Evolutionary conservation across 2,329 filamentous ascomycete species (phyloP).

Genomic region (Sarocladiaceae sp.): DNA sequence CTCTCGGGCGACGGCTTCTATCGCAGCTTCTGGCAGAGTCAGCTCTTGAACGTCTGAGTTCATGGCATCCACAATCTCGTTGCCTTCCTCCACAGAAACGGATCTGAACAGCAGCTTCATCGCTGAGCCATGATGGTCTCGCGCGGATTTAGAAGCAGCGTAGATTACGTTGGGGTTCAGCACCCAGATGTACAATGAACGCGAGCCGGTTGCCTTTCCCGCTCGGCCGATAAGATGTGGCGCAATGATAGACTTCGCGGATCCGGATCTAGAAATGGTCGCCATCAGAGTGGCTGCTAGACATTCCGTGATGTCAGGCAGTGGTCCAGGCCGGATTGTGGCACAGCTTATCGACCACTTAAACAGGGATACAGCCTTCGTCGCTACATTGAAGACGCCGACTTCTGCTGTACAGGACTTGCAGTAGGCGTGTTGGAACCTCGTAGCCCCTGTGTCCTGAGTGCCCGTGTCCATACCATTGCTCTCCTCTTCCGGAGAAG

Average conservation of each 20-base stretch:
- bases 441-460: slow-evolving; percentile 16
- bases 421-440: slow-evolving; percentile 40
- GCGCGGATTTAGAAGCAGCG: slow-evolving; percentile 33
- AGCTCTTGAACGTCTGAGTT: slow-evolving; percentile 57
- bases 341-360: slow-evolving; percentile 53
- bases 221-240: slow-evolving; percentile 21
- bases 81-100: slow-evolving; percentile 38
- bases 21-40: slow-evolving; percentile 46
- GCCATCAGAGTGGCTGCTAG: slow-evolving; percentile 49
- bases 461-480: not conserved
- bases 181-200: slow-evolving; percentile 47
- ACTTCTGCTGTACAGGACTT: slow-evolving; percentile 39
- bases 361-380: slow-evolving; percentile 45
- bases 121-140: slow-evolving; percentile 27
- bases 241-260: slow-evolving; percentile 50
- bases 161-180: slow-evolving; percentile 53
- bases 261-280: slow-evolving; percentile 52
- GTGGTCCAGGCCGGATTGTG: slow-evolving; percentile 18
- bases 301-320: slow-evolving; percentile 43
- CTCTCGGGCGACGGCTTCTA: slow-evolving; percentile 36
- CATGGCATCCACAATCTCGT: slow-evolving; percentile 45
- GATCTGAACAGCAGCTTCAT: slow-evolving; percentile 51
- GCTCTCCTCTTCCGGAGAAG: not conserved
- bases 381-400: slow-evolving; percentile 42
- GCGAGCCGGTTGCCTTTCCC: not conserved